phyloP scores from a whole-genome alignment of 495 filamentous ascomycete genomes.

The Lichenothelia convexa region DNA sequence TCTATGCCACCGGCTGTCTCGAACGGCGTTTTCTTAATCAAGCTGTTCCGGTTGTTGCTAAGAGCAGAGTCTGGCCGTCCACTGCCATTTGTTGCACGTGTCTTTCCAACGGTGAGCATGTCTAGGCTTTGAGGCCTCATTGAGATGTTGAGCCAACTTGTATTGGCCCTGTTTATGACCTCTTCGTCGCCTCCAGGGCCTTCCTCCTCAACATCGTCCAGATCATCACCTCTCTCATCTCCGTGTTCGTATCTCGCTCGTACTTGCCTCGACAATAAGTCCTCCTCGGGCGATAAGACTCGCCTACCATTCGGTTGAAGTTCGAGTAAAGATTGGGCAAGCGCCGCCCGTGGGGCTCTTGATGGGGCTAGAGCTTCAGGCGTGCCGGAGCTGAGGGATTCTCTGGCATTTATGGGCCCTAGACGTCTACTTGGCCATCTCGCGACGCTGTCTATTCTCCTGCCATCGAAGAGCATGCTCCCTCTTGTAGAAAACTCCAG shows the following conservation, averaged over 20 bases:
- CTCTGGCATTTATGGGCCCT: constrained; percentile 6
- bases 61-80: not conserved
- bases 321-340: constrained; percentile 16
- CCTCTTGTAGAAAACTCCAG: constrained; percentile 44
- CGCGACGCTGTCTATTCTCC: constrained; percentile 20
- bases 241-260: constrained; percentile 81
- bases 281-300: constrained; percentile 58
- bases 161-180: too few relatives aligned
- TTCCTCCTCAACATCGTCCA: not conserved
- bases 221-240: constrained; percentile 32
- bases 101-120: not conserved
- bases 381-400: too few relatives aligned
- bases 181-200: not conserved
- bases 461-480: constrained; percentile 44
- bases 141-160: too few relatives aligned
- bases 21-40: constrained; percentile 30
- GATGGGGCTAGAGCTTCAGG: too few relatives aligned
- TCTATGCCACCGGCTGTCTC: constrained; percentile 75
- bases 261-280: constrained; percentile 72
- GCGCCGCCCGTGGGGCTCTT: constrained; percentile 8
- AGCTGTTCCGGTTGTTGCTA: constrained; percentile 9
- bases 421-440: constrained; percentile 5
- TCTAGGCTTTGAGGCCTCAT: not conserved
- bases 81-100: constrained; percentile 1
- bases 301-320: constrained; percentile 21